A percentile compares a stretch with the other conserved stretches of the same genome.
phyloP scores from a whole-genome alignment of 2,329 filamentous ascomycete genomes.

The Colletotrichum limetticola region DNA sequence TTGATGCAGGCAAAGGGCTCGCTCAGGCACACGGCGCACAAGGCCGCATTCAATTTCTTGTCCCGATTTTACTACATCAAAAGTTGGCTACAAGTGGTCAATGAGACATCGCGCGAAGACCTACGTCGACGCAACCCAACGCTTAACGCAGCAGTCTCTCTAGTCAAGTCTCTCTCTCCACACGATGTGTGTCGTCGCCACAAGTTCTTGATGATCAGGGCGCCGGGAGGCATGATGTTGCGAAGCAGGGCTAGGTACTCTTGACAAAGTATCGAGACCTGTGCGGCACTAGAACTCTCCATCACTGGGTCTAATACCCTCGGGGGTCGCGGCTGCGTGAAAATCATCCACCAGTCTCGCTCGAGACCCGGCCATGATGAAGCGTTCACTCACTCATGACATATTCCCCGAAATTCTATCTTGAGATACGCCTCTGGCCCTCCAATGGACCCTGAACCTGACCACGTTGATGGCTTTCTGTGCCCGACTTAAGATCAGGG shows the following conservation, averaged over 20 bases:
- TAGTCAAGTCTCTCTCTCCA: background rate
- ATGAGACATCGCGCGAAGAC: background rate
- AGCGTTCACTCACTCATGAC: slow-evolving; percentile 6
- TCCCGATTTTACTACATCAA: background rate
- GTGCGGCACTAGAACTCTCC: background rate
- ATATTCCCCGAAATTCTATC: slow-evolving; percentile 29
- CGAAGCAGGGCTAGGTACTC: background rate
- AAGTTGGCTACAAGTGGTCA: background rate
- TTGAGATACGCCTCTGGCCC: background rate
- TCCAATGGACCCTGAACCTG: slow-evolving; percentile 25
- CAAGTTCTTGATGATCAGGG: slow-evolving; percentile 14
- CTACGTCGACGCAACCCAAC: background rate
- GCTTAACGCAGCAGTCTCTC: background rate
- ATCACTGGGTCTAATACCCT: background rate
- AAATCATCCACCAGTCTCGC: slow-evolving; percentile 24
- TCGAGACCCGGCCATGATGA: slow-evolving; percentile 13
- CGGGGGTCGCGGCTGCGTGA: slow-evolving; percentile 3
- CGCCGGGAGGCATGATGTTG: background rate
- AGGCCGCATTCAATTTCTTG: background rate
- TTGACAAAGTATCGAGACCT: background rate
- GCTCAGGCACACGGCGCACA: background rate
- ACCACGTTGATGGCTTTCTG: slow-evolving; percentile 20
- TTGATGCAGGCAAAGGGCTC: background rate
- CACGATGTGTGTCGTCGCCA: slow-evolving; percentile 22
- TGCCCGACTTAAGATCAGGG: slow-evolving; percentile 14